These are phyloP conservation scores for Phycomyces nitens DNA, from an alignment of 192 early-diverging fungal species.

Conservation along the genomic window DNA sequence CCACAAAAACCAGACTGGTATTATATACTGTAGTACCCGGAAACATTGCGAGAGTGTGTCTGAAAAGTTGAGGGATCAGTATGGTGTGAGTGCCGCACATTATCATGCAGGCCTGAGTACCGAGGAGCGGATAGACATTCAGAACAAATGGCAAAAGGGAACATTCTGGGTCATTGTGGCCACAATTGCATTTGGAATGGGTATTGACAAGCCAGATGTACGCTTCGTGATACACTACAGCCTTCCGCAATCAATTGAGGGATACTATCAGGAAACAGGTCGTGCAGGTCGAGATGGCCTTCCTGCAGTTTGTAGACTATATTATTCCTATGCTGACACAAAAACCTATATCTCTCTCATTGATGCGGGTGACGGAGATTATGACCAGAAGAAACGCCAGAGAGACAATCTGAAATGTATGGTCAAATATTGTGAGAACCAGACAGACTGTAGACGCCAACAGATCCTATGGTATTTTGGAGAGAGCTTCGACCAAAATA, in stretches of 20 bases:
- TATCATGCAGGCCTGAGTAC: constrained; percentile 90
- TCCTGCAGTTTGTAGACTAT: constrained; percentile 79
- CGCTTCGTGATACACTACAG: constrained; percentile 93
- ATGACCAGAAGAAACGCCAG: constrained; percentile 78
- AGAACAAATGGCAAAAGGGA: constrained; percentile 80
- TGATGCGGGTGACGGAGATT: constrained; percentile 71
- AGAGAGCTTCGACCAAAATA: constrained; percentile 62
- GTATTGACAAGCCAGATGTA: constrained; percentile 95
- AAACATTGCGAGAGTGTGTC: constrained; percentile 80
- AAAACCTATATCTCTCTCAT: constrained; percentile 74
- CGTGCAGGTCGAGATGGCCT: constrained; percentile 93
- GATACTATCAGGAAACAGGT: constrained; percentile 96
- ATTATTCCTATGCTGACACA: constrained; percentile 76
- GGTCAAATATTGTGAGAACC: constrained; percentile 82
- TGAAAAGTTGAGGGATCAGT: constrained; percentile 57
- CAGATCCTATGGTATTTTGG: constrained; percentile 90
- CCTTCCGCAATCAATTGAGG: constrained; percentile 86
- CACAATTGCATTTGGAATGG: constrained; percentile 98
- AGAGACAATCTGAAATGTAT: constrained; percentile 62
- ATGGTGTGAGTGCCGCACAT: constrained; percentile 60
- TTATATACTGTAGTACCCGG: constrained; percentile 88
- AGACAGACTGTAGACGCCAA: constrained; percentile 80
- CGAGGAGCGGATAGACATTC: constrained; percentile 70
- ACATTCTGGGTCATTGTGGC: constrained; percentile 83
- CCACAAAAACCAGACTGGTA: constrained; percentile 73